Evolutionary conservation across 2,329 filamentous ascomycete genomes (phyloP).

Genomic region (Dothidotthia symphoricarpi): DNA sequence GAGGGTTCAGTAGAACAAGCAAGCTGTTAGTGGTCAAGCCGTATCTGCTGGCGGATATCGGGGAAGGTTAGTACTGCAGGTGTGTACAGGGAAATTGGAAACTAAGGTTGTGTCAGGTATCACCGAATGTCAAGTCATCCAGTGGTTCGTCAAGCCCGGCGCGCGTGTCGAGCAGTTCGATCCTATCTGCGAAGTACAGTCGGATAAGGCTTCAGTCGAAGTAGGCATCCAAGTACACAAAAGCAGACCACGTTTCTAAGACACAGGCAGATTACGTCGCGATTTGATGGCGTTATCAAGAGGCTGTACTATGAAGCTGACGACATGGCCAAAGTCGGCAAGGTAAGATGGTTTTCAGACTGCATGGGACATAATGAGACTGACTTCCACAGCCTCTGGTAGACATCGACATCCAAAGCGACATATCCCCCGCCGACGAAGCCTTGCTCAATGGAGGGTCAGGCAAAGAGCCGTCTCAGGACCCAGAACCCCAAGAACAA

Average conservation of each 20-base stretch:
- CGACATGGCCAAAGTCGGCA: conserved; percentile 93
- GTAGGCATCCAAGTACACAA: conserved; percentile 30
- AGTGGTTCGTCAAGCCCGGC: conserved; percentile 98
- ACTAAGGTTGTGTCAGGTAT: conserved; percentile 62
- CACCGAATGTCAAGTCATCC: conserved; percentile 96
- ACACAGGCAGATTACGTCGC: conserved; percentile 76
- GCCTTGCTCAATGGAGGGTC: conserved; percentile 40
- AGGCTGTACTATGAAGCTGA: conserved; percentile 94
- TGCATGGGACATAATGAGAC: conserved; percentile 1
- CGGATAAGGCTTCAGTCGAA: conserved; percentile 80
- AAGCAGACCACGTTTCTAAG: conserved; percentile 7
- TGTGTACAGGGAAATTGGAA: background rate
- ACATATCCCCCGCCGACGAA: conserved; percentile 63
- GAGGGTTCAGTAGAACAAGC: conserved; percentile 42
- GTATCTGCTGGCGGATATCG: conserved; percentile 80
- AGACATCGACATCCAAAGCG: conserved; percentile 88
- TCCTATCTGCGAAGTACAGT: conserved; percentile 95
- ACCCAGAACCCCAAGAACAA: conserved; percentile 18
- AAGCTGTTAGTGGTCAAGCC: conserved; percentile 63
- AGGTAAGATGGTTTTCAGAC: conserved; percentile 39
- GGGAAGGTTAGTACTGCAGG: conserved; percentile 61
- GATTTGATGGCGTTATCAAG: conserved; percentile 93
- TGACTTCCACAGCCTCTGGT: conserved; percentile 66
- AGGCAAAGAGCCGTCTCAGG: conserved; percentile 26
- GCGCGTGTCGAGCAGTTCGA: conserved; percentile 97